Base-by-base conservation (phyloP, 2,329 filamentous ascomycete genomes). In the Remersonia thermophila region DNA sequence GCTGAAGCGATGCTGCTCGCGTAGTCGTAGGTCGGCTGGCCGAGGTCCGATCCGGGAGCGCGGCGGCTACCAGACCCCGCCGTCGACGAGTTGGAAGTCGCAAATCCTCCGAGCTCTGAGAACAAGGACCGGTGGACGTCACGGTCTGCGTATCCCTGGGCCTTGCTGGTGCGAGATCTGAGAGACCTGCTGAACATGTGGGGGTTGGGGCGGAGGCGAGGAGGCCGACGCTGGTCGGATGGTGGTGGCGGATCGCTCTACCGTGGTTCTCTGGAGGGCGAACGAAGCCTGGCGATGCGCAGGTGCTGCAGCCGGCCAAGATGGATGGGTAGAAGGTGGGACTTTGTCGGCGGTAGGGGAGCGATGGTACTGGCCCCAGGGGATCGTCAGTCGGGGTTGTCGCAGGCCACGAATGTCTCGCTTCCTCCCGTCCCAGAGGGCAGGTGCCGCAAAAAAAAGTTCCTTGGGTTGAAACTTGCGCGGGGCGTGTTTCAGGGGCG, bases 111-210 rank as follows among this genome's bases (percentile, higher is more conserved):
- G 20, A 62, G 49, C 16, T 64, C 60, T 41, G 54, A 54, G 33
- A 63, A 47, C 34, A 51, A 49, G 35, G 55, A 55, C 38, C 56
- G 44, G 46, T 58, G 57, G 41, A 51, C 46, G 40, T 59, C 56
- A 43, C 54, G 54, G 47, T 58, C 59, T 33, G 51, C 48, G 45
- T 54, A 52, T 49, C 55, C 57, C 51, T 58, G 45, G 42, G 47
- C 40, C 49, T 57, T 62, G 43, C 54, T 53, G 42, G 52, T 52
- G 45, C 57, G 58, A 40, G 60, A 64, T 57, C 60, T 59, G 44
- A 58, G 58, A 38, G 61, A 65, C 57, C 62, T 61, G 58, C 56
- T 57, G 51, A 66, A 66, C 62, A 66, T 66, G 55, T 60, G 60
- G 53, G 48, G 29, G 37, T 40, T 15, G 30, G 32, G 34, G 32